phyloP scores from a whole-genome alignment of 306 rosid species.

The Begonia loranthoides region DNA sequence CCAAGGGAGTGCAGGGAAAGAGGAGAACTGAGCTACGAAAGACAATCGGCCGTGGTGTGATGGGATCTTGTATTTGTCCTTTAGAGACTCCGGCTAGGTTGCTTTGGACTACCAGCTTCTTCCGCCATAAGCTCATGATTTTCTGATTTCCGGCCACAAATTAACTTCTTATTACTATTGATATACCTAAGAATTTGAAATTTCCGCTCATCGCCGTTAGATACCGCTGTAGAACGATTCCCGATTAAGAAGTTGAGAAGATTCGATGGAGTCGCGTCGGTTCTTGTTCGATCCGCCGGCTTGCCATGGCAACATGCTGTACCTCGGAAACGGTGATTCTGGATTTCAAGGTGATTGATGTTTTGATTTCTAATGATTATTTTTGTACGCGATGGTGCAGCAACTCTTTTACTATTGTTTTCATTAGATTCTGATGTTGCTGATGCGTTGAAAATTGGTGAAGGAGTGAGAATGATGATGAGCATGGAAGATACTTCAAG shows the following conservation, averaged over 20 bases:
- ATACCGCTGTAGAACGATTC: slow-evolving; percentile 2
- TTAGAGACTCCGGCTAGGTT: slow-evolving; percentile 92
- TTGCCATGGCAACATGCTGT: slow-evolving; percentile 58
- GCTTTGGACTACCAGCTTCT: slow-evolving; percentile 95
- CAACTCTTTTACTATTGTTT: background rate
- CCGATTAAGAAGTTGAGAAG: background rate
- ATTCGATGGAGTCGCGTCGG: slow-evolving; percentile 53
- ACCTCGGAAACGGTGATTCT: slow-evolving; percentile 54
- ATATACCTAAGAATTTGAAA: background rate
- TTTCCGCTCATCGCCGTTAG: background rate
- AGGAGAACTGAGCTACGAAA: slow-evolving; percentile 24
- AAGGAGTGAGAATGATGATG: slow-evolving; percentile 51
- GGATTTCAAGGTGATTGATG: slow-evolving; percentile 45
- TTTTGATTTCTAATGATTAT: background rate
- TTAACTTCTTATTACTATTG: background rate
- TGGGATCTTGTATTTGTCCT: slow-evolving; percentile 94
- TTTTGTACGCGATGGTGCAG: background rate
- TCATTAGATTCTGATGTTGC: background rate
- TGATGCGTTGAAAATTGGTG: slow-evolving; percentile 10
- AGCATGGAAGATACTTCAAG: slow-evolving; percentile 67
- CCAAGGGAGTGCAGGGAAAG: background rate
- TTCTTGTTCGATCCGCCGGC: slow-evolving; percentile 49
- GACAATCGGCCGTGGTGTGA: slow-evolving; percentile 39
- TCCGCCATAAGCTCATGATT: slow-evolving; percentile 98
- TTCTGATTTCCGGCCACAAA: slow-evolving; percentile 31